Evolutionary conservation across 495 filamentous ascomycete genomes (phyloP).

Genomic region (Gamarada debralockiae): DNA sequence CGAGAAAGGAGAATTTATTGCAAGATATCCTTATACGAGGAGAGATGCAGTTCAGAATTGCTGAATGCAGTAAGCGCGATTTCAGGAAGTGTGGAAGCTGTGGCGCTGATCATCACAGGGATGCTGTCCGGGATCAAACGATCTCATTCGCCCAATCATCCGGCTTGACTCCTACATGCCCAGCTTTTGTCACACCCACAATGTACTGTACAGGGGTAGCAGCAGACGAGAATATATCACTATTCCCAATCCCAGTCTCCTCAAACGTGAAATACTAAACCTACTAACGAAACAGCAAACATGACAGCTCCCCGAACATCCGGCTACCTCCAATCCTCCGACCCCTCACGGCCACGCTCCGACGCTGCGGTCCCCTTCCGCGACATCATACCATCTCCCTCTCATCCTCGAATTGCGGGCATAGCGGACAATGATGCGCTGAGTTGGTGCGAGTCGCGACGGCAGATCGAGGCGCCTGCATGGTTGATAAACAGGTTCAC

Average conservation of each 20-base stretch:
- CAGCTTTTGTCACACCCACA: no score
- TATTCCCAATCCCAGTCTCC: no score
- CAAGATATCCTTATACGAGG: not conserved
- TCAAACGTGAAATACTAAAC: no score
- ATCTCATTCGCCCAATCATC: no score
- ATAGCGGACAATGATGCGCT: slow-evolving; percentile 18
- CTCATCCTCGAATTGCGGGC: slow-evolving; percentile 23
- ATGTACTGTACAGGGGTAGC: no score
- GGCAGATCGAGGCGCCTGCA: slow-evolving; percentile 24
- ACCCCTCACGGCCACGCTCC: slow-evolving; percentile 21
- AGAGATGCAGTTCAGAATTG: not conserved
- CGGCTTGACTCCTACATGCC: no score
- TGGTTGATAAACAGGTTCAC: slow-evolving; percentile 27
- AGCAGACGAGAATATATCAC: no score
- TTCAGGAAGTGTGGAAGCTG: no score
- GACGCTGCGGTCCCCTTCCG: slow-evolving; percentile 24
- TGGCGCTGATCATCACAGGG: no score
- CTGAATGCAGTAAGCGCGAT: not conserved
- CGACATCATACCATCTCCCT: slow-evolving; percentile 20
- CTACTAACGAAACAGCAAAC: no score
- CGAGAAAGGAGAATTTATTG: not conserved
- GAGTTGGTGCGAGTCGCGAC: slow-evolving; percentile 23
- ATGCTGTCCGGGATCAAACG: no score
- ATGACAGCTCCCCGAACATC: no score
- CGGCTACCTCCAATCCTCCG: slow-evolving; percentile 18